phyloP scores from a whole-genome alignment of 257 asterid species.

The Gardenia jasminoides region DNA sequence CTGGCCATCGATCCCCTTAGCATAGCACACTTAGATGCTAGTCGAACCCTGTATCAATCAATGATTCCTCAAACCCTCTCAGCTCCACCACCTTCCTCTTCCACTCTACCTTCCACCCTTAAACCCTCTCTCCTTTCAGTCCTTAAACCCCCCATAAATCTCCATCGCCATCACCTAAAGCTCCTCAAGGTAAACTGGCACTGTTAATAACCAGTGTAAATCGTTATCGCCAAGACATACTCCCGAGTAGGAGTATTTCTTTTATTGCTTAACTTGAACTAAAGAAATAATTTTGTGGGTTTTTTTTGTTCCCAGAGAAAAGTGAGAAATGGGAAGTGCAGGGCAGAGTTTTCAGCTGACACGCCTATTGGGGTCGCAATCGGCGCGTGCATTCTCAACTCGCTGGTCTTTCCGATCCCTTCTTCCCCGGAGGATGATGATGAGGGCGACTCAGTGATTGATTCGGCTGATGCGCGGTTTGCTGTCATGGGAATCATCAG shows the following conservation, averaged over 20 bases:
- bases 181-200: background rate
- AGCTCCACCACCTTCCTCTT: constrained; percentile 35
- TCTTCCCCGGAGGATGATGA: constrained; percentile 58
- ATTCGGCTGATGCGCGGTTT: constrained; percentile 76
- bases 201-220: background rate
- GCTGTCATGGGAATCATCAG: constrained; percentile 95
- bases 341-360: constrained; percentile 78
- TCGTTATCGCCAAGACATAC: constrained; percentile 19
- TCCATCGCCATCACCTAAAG: constrained; percentile 11
- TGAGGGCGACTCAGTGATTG: constrained; percentile 69
- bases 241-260: background rate
- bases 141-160: constrained; percentile 38
- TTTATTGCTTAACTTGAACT: background rate
- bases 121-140: constrained; percentile 32
- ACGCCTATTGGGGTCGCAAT: constrained; percentile 75
- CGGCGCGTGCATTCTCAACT: constrained; percentile 82
- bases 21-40: constrained; percentile 28
- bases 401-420: constrained; percentile 59
- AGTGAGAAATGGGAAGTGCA: constrained; percentile 54
- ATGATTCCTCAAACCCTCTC: constrained; percentile 50
- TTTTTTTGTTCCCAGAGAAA: constrained; percentile 35
- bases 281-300: background rate
- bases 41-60: constrained; percentile 4
- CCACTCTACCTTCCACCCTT: constrained; percentile 26
- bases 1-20: background rate